Conservation (phyloP, 805 yeast genomes). For the Wickerhamiella slavikovae region DNA sequence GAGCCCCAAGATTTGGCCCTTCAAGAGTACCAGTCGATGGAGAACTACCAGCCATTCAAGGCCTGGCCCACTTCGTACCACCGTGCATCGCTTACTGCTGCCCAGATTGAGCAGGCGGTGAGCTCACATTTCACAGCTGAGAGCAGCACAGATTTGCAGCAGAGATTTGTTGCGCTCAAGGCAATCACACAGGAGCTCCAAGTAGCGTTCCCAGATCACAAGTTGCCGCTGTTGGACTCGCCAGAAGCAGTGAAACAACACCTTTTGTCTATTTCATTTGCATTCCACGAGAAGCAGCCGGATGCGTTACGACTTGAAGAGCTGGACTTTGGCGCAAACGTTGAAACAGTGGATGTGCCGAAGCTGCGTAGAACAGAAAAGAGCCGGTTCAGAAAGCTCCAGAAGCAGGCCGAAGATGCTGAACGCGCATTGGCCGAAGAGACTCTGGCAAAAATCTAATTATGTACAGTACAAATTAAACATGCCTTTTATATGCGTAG, state of each 20-base stretch:
- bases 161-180: conserved; percentile 31
- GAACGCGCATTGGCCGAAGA: conserved; percentile 11
- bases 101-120: conserved; percentile 6
- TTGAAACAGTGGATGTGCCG: conserved; percentile 25
- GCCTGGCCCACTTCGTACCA: conserved; percentile 15
- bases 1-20: too few relatives aligned
- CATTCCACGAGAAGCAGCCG: conserved; percentile 47
- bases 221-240: conserved; percentile 23
- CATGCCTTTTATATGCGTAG: too few relatives aligned
- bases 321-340: conserved; percentile 37
- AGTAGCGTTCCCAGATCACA: conserved; percentile 31
- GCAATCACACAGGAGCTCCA: conserved; percentile 28
- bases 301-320: conserved; percentile 45
- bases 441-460: too few relatives aligned
- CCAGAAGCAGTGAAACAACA: conserved; percentile 22
- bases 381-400: conserved; percentile 26
- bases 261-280: conserved; percentile 21
- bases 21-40: too few relatives aligned
- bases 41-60: too few relatives aligned
- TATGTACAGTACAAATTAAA: too few relatives aligned
- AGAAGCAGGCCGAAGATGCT: conserved; percentile 24
- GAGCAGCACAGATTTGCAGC: conserved; percentile 23
- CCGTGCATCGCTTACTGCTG: conserved; percentile 8
- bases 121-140: conserved; percentile 3
- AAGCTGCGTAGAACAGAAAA: conserved; percentile 27